Percentiles rank a stretch among this genome's conserved stretches.
phyloP scores from a whole-genome alignment of 2,329 filamentous ascomycete genomes.

The Gremmenia infestans region DNA sequence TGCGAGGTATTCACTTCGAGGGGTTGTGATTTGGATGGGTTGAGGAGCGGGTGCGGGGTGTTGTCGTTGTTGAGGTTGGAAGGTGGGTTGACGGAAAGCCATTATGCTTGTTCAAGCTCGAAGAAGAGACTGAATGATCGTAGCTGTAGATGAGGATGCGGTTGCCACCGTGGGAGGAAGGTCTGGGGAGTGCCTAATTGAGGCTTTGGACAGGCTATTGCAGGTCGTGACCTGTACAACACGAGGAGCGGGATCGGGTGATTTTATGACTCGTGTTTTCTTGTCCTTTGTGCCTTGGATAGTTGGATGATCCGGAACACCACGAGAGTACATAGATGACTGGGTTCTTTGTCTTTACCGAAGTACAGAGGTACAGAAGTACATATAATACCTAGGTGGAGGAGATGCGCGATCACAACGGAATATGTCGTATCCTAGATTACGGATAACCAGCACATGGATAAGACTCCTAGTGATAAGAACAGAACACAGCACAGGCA shows the following conservation, averaged over 20 bases:
- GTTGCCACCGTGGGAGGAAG: not conserved
- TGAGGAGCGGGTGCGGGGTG: conserved; percentile 32
- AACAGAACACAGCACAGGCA: no score
- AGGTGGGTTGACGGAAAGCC: conserved; percentile 57
- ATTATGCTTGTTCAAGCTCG: conserved; percentile 32
- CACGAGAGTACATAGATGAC: no score
- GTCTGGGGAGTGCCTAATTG: no score
- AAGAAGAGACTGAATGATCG: not conserved
- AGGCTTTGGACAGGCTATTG: not conserved
- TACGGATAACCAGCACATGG: no score
- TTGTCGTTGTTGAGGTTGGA: conserved; percentile 46
- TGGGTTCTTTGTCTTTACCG: no score
- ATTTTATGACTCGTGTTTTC: not conserved
- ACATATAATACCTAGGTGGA: no score
- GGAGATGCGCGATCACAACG: no score
- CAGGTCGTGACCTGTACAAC: not conserved
- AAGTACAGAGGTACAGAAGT: no score
- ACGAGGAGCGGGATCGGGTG: not conserved
- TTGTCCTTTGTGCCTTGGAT: not conserved
- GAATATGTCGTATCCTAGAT: no score
- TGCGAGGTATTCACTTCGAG: conserved; percentile 40
- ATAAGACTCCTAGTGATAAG: no score
- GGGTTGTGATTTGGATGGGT: conserved; percentile 30
- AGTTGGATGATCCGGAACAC: no score
- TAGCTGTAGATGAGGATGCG: not conserved